Base-by-base conservation (phyloP, 345 rosid species). In the Salix dunnii region DNA sequence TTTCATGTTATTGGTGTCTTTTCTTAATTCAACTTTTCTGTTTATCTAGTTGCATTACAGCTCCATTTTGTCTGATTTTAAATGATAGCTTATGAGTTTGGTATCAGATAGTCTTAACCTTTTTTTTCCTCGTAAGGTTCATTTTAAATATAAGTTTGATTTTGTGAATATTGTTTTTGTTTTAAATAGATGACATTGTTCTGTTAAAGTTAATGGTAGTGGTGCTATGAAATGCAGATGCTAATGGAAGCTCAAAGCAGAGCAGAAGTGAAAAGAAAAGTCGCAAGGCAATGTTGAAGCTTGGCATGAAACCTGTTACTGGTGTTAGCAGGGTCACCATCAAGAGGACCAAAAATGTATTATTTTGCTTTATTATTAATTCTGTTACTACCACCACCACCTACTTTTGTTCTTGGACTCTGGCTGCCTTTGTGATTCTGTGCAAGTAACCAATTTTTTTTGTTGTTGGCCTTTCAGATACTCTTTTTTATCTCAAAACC, bases 241-340 rank as follows among this genome's bases (percentile, higher is more conserved):
- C 85, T 46, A 86, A 89, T 70, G 97, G 91, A 70, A 82, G 88
- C 70, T 90, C 91, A 7, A 92, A 92, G 87, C 97, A 92, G 77
- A 92, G 93, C 86, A 83, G 94, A 83, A 92, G 97, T 72, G 97
- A 92, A 81, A 92, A 93, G 90, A 93, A 90, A 82, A 90, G 92
- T 73, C 88, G 96, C 20, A 93, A 93, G 82, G 96, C 97, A 2
- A 88, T 91, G 94, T 72, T 90, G 83, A 91, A 93, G 85, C 86
- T 93, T 3, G 97, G 96, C 14, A 93, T 91, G 97, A 91, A 91
- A 78, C 92, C 95, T 38, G 89, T 92, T 62, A 84, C 90, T 12
- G 91, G 93, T 76, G 93, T 92, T 79, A 88, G 92, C 85, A 69
- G 97, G 82, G 92, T 92, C 68, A 91, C 97, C 46, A 91, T 92